Percentiles rank a stretch among this genome's conserved stretches.
These are phyloP conservation scores for Termitomyces sp. DNA, from an alignment of 1,284 basidiomycete genomes.

Conservation along the genomic window DNA sequence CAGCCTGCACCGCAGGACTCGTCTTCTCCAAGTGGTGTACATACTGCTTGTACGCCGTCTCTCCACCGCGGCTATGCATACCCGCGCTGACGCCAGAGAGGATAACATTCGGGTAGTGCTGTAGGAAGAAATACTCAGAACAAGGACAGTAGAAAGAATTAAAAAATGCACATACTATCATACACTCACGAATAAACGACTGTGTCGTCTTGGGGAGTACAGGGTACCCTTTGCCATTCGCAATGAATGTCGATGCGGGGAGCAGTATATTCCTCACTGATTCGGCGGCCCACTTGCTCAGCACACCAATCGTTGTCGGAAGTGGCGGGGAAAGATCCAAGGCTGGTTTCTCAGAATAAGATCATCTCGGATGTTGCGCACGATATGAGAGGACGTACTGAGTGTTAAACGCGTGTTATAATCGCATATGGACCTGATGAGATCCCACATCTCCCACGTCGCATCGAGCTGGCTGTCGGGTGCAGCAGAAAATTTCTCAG, in stretches of 20 bases:
- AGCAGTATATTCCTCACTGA: conserved; percentile 85
- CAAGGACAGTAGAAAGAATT: conserved; percentile 9
- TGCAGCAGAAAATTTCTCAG: conserved; percentile 24
- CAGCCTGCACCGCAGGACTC: conserved; percentile 56
- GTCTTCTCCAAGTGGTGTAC: conserved; percentile 79
- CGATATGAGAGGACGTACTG: conserved; percentile 45
- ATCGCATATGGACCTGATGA: conserved; percentile 83
- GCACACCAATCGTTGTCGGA: conserved; percentile 66
- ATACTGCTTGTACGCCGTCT: conserved; percentile 89
- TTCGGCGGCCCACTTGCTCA: conserved; percentile 89
- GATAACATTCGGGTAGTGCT: conserved; percentile 83
- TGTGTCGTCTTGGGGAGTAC: conserved; percentile 93
- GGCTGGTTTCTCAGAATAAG: conserved; percentile 39
- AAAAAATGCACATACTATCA: conserved; percentile 57
- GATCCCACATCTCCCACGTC: conserved; percentile 99
- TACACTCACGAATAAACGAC: conserved; percentile 80
- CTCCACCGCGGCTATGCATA: conserved; percentile 76
- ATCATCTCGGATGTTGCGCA: neutral
- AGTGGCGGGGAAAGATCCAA: conserved; percentile 88
- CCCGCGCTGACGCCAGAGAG: conserved; percentile 63
- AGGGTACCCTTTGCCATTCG: conserved; percentile 95
- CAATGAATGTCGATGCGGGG: conserved; percentile 88
- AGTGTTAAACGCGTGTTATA: conserved; percentile 81
- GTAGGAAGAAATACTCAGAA: conserved; percentile 14
- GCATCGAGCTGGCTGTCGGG: conserved; percentile 66